A percentile compares a stretch with the other conserved stretches of the same genome.
Conservation (phyloP, 192 early-diverging fungal species). For the Umbelopsis vinacea region DNA sequence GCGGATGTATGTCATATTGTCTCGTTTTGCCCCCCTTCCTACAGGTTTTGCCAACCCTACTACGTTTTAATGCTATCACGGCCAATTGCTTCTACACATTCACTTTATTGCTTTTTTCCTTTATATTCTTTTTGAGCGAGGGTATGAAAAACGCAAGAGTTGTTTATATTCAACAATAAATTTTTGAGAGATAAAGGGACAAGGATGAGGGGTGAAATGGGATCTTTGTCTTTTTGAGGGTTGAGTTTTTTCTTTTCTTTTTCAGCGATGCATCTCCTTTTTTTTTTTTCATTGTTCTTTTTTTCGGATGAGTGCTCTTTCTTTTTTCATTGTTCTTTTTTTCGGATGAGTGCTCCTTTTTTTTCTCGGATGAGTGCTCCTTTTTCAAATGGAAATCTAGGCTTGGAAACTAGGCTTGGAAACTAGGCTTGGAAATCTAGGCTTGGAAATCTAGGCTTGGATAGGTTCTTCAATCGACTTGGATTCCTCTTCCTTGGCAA, state of each 20-base stretch:
- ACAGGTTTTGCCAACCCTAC: too few relatives aligned
- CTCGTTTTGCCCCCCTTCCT: too few relatives aligned
- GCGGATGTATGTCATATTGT: too few relatives aligned
- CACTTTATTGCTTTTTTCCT: not conserved
- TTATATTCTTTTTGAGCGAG: not conserved
- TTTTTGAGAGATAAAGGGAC: too few relatives aligned
- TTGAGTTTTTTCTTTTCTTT: not conserved
- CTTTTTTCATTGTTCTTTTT: not conserved
- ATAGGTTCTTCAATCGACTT: constrained; percentile 23
- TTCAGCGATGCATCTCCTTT: not conserved
- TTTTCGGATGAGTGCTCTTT: not conserved
- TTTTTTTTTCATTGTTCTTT: not conserved
- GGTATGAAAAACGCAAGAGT: not conserved
- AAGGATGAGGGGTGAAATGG: too few relatives aligned
- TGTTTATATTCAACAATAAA: too few relatives aligned
- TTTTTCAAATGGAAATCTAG: too few relatives aligned
- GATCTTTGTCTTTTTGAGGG: too few relatives aligned
- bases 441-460: not conserved
- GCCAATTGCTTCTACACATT: not conserved
- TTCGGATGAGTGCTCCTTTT: not conserved
- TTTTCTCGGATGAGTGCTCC: too few relatives aligned
- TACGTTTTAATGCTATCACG: too few relatives aligned
- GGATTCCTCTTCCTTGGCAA: constrained; percentile 57
- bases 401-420: too few relatives aligned
- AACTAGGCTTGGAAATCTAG: too few relatives aligned